Evolutionary conservation across 768 basidiomycete genomes (phyloP).

Genomic region (Ramaria sp.): DNA sequence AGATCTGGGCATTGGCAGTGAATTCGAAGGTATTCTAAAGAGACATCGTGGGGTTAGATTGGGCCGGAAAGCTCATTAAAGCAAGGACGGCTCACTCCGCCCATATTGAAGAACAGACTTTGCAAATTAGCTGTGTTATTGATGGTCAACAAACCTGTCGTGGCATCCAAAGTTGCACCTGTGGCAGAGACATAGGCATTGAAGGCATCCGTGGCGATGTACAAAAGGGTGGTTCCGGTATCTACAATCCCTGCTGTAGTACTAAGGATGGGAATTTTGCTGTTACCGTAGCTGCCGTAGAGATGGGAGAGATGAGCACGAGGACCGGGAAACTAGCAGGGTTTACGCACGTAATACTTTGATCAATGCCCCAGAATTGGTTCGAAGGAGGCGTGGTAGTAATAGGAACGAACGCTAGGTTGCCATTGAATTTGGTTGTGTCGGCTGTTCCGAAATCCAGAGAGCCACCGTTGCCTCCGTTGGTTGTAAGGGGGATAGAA

Average conservation of each 20-base stretch:
- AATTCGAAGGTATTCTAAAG: slow-evolving; percentile 6
- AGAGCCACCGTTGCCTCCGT: neutral
- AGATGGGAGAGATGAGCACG: neutral
- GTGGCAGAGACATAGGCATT: slow-evolving; percentile 21
- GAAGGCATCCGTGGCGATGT: slow-evolving; percentile 21
- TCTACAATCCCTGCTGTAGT: slow-evolving; percentile 42
- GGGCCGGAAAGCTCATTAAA: neutral
- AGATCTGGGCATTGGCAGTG: slow-evolving; percentile 10
- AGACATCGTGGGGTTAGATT: neutral
- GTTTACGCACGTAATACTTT: slow-evolving; percentile 16
- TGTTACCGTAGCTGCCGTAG: slow-evolving; percentile 28
- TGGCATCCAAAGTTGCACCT: slow-evolving; percentile 20
- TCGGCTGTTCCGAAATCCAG: slow-evolving; percentile 17
- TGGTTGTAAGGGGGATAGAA: neutral
- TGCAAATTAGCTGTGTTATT: slow-evolving; percentile 21
- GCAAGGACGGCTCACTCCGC: slow-evolving; percentile 15
- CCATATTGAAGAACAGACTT: slow-evolving; percentile 23
- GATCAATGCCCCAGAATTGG: slow-evolving; percentile 23
- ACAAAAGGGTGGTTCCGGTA: slow-evolving; percentile 17
- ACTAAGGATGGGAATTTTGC: slow-evolving; percentile 30
- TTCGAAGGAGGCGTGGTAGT: slow-evolving; percentile 16
- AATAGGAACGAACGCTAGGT: slow-evolving; percentile 8
- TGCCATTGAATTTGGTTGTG: slow-evolving; percentile 6
- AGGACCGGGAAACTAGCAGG: neutral
- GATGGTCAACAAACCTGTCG: slow-evolving; percentile 21